A percentile compares a stretch with the other conserved stretches of the same genome.
Conservation (phyloP, 2,329 filamentous ascomycete species). For the Trematosphaeria pertusa region DNA sequence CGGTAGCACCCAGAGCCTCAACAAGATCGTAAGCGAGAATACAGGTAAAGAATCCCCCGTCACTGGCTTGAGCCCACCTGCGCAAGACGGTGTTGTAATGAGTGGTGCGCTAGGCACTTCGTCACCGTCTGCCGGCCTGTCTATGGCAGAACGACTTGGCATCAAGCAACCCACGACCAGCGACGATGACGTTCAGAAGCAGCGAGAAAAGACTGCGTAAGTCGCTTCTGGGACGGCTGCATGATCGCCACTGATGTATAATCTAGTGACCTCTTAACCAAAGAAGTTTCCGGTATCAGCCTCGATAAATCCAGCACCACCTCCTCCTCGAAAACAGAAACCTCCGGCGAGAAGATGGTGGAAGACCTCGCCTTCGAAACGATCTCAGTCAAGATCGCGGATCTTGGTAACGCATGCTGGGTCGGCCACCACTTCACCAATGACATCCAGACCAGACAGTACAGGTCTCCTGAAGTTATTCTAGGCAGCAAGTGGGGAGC, state of each 20-base stretch:
- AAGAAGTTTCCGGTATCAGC: slow-evolving; percentile 93
- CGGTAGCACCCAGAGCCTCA: slow-evolving; percentile 73
- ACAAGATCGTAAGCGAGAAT: slow-evolving; percentile 78
- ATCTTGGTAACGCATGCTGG: slow-evolving; percentile 98
- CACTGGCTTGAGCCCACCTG: slow-evolving; percentile 49
- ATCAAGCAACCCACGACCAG: slow-evolving; percentile 59
- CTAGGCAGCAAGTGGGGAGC: slow-evolving; percentile 97
- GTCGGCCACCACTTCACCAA: slow-evolving; percentile 99
- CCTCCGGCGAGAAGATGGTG: slow-evolving; percentile 65
- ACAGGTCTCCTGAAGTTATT: slow-evolving; percentile 96
- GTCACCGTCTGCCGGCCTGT: slow-evolving; percentile 54
- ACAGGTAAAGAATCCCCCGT: slow-evolving; percentile 64
- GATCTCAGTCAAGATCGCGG: slow-evolving; percentile 98
- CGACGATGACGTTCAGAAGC: slow-evolving; percentile 70
- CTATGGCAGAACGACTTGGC: slow-evolving; percentile 66
- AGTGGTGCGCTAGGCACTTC: slow-evolving; percentile 61
- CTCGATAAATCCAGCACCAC: slow-evolving; percentile 71
- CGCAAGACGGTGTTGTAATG: slow-evolving; percentile 59
- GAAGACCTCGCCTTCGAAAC: slow-evolving; percentile 72
- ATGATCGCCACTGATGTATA: too few species aligned
- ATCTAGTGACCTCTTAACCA: slow-evolving; percentile 86
- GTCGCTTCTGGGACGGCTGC: slow-evolving; percentile 51
- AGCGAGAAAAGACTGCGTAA: slow-evolving; percentile 93
- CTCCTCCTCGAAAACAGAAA: slow-evolving; percentile 57
- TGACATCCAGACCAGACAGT: slow-evolving; percentile 97